Base-by-base conservation (phyloP, 176 grass and related monocot genomes). In the Oryza australiensis region DNA sequence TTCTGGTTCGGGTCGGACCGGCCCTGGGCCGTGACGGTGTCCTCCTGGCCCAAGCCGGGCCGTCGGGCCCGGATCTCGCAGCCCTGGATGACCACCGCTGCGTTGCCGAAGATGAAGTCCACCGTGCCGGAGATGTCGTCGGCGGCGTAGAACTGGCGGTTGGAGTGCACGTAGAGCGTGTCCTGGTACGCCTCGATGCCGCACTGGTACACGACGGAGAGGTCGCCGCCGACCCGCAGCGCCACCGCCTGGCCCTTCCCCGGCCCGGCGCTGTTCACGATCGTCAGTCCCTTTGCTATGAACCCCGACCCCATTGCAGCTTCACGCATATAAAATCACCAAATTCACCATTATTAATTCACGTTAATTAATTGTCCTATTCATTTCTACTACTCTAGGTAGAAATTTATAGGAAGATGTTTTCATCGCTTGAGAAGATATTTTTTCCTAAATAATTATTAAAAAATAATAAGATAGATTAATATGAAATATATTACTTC, bases 91-190 rank as follows among this genome's bases (percentile, higher is more conserved):
- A 95, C 90, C 1, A 35, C 90, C 0, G 90, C 90, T 2, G 95
- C 83, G 83, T 98, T 93, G 41, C 92, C 92, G 72, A 93, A 98
- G 72, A 93, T 85, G 76, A 98, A 93, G 73, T 98, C 95, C 22
- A 98, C 88, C 1, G 90, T 93, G 79, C 92, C 90, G 3, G 84
- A 79, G 79, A 98, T 86, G 63, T 77, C 76, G 0, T 27, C 55
- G 10, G 91, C 82, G 42, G 70, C 26, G 26, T 76, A 89, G 84
- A 98, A 95, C 37, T 95, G 95, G 7, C 88, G 90, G 79, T 88
- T 92, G 64, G 95, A 98, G 88, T 88, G 84, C 22, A 75, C 42
- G 49, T 88, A 90, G 27, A 98, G 90, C 3, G 95, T 93, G 82
- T 94, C 92, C 59, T 98, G 95, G 72, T 90, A 84, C 5, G 84